Evolutionary conservation across 441 rosid species (phyloP).

Genomic region (Populus hybrid): DNA sequence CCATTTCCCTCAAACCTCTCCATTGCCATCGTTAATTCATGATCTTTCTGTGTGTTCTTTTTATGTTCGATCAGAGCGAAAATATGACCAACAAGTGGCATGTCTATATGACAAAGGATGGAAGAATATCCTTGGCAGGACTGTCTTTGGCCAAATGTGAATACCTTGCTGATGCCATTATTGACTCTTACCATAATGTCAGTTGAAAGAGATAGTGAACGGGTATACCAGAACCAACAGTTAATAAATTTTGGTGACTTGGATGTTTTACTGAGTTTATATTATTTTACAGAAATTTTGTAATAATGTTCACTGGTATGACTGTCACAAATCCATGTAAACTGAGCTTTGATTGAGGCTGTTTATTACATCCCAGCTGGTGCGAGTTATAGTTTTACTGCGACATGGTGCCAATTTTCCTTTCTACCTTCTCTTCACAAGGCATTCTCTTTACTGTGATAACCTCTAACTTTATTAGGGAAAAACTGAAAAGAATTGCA

Average conservation of each 20-base stretch:
- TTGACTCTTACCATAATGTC: slow-evolving; percentile 77
- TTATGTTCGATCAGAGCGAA: slow-evolving; percentile 54
- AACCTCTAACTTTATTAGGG: neutral
- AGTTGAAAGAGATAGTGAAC: slow-evolving; percentile 39
- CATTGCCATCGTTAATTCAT: neutral
- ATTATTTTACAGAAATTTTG: slow-evolving; percentile 6
- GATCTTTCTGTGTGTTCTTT: neutral
- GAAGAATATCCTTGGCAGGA: slow-evolving; percentile 90
- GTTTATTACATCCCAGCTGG: neutral
- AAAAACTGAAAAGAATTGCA: neutral
- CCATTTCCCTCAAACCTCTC: neutral
- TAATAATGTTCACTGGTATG: slow-evolving; percentile 20
- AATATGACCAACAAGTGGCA: slow-evolving; percentile 96
- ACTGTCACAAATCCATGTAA: slow-evolving; percentile 3
- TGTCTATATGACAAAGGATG: slow-evolving; percentile 93
- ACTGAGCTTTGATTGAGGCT: neutral
- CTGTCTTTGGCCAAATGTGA: slow-evolving; percentile 85
- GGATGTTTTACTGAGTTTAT: slow-evolving; percentile 4
- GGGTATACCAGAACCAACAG: slow-evolving; percentile 1
- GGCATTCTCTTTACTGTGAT: neutral
- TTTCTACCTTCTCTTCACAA: neutral
- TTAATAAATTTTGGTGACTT: neutral
- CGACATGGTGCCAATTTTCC: neutral
- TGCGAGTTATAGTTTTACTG: neutral
- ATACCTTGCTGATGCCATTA: slow-evolving; percentile 81